Evolutionary conservation across 2,329 filamentous ascomycete genomes (phyloP).

Genomic region (Mariannaea elegans): DNA sequence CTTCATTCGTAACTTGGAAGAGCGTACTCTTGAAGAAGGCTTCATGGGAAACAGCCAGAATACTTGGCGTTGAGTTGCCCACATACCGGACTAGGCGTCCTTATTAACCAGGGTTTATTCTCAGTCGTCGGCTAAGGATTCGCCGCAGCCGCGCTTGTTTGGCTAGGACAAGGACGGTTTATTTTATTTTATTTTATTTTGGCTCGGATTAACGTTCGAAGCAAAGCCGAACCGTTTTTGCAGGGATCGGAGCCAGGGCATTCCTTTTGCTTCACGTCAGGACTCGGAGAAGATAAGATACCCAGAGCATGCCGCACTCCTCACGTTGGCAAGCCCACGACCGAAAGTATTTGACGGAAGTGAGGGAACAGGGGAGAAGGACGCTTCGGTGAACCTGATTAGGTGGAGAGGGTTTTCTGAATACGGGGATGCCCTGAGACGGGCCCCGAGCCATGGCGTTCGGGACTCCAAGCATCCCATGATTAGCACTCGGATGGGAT

Average conservation of each 20-base stretch:
- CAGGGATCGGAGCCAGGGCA: no score
- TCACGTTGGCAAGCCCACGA: slow-evolving; percentile 4
- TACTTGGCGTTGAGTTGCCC: slow-evolving; percentile 70
- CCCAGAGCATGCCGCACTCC: slow-evolving; percentile 10
- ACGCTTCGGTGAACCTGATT: slow-evolving; percentile 9
- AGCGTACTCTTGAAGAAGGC: slow-evolving; percentile 91
- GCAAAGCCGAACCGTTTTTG: slow-evolving; percentile 14
- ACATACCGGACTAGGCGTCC: slow-evolving; percentile 29
- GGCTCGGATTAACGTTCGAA: slow-evolving; percentile 28
- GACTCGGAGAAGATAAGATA: background rate
- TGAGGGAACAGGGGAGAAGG: slow-evolving; percentile 10
- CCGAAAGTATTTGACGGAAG: slow-evolving; percentile 10
- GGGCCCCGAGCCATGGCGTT: slow-evolving; percentile 16
- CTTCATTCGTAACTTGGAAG: slow-evolving; percentile 94
- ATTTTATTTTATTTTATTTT: no score
- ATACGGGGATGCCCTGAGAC: slow-evolving; percentile 12
- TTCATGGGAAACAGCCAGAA: slow-evolving; percentile 74
- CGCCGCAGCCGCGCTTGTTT: slow-evolving; percentile 10
- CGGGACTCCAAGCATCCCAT: slow-evolving; percentile 6
- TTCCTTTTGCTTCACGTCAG: no score
- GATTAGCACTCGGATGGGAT: slow-evolving; percentile 3
- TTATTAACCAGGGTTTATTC: slow-evolving; percentile 25
- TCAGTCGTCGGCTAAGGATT: slow-evolving; percentile 17
- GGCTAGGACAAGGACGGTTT: slow-evolving; percentile 21
- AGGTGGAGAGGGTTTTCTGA: slow-evolving; percentile 13